Base-by-base conservation (phyloP, 495 filamentous ascomycete genomes). In the Talaromyces trachyspermus region DNA sequence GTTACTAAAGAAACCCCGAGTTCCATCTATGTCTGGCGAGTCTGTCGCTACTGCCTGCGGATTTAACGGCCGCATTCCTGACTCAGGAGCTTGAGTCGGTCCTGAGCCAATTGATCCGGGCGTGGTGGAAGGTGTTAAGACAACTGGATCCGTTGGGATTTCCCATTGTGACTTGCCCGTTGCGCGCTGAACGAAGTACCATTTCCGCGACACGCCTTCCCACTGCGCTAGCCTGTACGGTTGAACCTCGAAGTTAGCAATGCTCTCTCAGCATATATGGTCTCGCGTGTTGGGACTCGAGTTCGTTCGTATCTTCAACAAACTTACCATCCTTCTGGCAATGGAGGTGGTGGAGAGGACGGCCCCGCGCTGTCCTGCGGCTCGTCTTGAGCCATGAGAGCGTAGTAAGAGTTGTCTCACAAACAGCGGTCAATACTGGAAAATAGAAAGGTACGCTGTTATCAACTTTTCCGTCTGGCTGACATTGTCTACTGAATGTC, bases 161-260 rank as follows among this genome's bases (percentile, higher is more conserved):
- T 88, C 83, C 86, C 86, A 91, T 63, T 85, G 84, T 36, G 82
- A 86, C 20, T 79, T 69, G 18, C 84, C 85, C 2, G 84, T 89
- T 33, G 81, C 76, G 29, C 86, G 70, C 54, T 89, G 83, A 24
- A 91, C 86, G 57, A 76, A 91, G 61, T 91, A 91, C 65, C 89
- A 91, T 58, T 84, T 81, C 36, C 78, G 77, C 43, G 75, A 79
- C 36, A 71, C 59, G 40, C 79, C 82, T 59, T 91, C 86, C 85
- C 86, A 89, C 63, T 91, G 86, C 15, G 86, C 83, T 50, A 89
- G 85, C 75, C 75, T 79, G 30, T 26, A 29, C 24, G 20, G 8
- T 26, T 39, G 29, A 25, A 27, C 19, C 19, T 18, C 24, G 17
- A 41, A 47, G 22, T 53, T 42, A 52, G 43, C 11, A 41, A 29